Conservation (phyloP, 768 basidiomycete genomes). For the Lactarius pseudohatsudake region DNA sequence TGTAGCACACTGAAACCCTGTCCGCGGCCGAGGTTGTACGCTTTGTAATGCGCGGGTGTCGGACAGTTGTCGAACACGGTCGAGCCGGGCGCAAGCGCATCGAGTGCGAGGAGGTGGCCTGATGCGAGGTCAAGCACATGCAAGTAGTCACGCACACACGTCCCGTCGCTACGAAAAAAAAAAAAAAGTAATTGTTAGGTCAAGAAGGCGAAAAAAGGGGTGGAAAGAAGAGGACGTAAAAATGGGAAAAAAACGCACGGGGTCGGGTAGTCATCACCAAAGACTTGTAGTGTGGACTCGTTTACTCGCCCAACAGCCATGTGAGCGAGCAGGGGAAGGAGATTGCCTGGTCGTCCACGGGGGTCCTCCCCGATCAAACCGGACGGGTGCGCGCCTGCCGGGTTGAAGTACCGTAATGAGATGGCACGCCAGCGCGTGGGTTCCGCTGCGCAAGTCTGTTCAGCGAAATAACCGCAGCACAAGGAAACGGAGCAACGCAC, state of each 20-base stretch:
- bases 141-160: conserved; percentile 95
- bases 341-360: conserved; percentile 90
- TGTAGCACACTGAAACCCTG: conserved; percentile 89
- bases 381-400: conserved; percentile 97
- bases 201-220: too few relatives aligned
- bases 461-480: background rate
- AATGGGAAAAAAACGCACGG: conserved; percentile 46
- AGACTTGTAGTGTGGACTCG: conserved; percentile 63
- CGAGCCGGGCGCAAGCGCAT: conserved; percentile 68
- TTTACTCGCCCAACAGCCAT: conserved; percentile 90
- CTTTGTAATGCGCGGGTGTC: conserved; percentile 70
- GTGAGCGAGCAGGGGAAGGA: conserved; percentile 89
- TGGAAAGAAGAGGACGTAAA: background rate
- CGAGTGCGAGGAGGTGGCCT: conserved; percentile 89
- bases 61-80: conserved; percentile 57
- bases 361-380: conserved; percentile 96
- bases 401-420: conserved; percentile 97
- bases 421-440: conserved; percentile 72
- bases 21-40: conserved; percentile 96
- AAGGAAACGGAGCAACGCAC: conserved; percentile 42
- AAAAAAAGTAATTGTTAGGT: background rate
- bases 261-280: conserved; percentile 97
- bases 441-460: conserved; percentile 51
- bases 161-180: conserved; percentile 68
- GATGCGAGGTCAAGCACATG: conserved; percentile 94